Conservation (phyloP, 2,329 filamentous ascomycete genomes). For the Verticillium alfalfae region DNA sequence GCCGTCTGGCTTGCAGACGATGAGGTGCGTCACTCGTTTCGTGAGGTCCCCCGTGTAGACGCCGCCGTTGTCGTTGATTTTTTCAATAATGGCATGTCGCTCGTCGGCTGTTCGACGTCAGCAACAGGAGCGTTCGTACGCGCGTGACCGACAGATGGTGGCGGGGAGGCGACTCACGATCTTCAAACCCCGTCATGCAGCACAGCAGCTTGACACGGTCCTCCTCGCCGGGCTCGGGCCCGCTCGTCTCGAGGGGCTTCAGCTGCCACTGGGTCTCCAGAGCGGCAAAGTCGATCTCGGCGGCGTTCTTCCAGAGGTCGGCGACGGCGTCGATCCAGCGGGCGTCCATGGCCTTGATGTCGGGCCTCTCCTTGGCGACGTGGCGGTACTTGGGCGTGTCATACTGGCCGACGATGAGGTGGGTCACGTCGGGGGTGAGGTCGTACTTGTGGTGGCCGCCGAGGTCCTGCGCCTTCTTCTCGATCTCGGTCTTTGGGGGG, state of each 20-base stretch:
- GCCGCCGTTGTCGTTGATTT: conserved; percentile 67
- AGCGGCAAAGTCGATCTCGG: conserved; percentile 64
- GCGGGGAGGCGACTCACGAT: conserved; percentile 25
- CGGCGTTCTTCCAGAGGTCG: conserved; percentile 73
- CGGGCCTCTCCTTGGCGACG: conserved; percentile 81
- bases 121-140: neutral
- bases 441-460: conserved; percentile 85
- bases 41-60: conserved; percentile 84
- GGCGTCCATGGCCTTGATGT: conserved; percentile 77
- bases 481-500: conserved; percentile 46
- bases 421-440: conserved; percentile 91
- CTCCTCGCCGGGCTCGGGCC: conserved; percentile 28
- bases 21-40: conserved; percentile 78
- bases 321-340: conserved; percentile 80
- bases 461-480: conserved; percentile 66
- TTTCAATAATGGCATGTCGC: conserved; percentile 64
- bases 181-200: conserved; percentile 54
- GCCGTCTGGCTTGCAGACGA: conserved; percentile 72
- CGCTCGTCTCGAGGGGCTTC: conserved; percentile 54
- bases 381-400: conserved; percentile 93
- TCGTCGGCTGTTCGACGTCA: conserved; percentile 44
- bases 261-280: conserved; percentile 65
- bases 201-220: conserved; percentile 39
- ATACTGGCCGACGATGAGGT: conserved; percentile 84
- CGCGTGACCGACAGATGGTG: no score